Percentiles rank a stretch among this genome's conserved stretches.
phyloP scores from a whole-genome alignment of 2,329 filamentous ascomycete genomes.

The Aphanocladium album region DNA sequence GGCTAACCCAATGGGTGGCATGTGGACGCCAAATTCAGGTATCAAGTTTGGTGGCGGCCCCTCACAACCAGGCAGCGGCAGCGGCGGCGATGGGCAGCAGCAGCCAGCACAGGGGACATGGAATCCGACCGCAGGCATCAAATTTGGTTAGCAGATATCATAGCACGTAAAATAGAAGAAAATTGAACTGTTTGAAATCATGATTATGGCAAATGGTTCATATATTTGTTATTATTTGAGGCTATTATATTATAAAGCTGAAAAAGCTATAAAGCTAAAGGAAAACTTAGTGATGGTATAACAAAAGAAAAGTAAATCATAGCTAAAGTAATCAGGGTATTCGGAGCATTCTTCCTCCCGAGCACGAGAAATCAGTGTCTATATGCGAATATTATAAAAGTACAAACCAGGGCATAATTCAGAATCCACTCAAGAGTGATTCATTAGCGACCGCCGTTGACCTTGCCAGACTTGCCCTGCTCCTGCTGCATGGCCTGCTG shows the following conservation, averaged over 20 bases:
- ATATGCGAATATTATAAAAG: background rate
- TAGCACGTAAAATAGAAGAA: background rate
- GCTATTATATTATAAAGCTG: background rate
- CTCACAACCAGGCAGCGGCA: constrained; percentile 20
- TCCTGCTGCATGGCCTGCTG: constrained; percentile 25
- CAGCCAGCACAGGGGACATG: constrained; percentile 40
- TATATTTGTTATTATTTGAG: background rate
- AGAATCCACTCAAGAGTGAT: background rate
- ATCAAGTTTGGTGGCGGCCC: constrained; percentile 58
- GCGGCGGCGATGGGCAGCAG: constrained; percentile 20
- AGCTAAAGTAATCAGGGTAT: background rate
- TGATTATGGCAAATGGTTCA: background rate
- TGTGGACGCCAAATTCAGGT: constrained; percentile 74
- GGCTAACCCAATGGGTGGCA: constrained; percentile 25
- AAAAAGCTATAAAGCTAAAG: background rate
- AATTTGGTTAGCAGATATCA: constrained; percentile 39
- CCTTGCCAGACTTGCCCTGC: constrained; percentile 13
- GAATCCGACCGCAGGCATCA: constrained; percentile 55
- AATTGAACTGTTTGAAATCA: background rate
- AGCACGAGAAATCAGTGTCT: background rate
- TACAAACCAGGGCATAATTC: background rate
- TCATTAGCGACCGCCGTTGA: constrained; percentile 12
- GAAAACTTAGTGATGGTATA: background rate
- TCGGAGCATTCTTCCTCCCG: background rate
- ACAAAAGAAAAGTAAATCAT: background rate